Percentiles rank a stretch among this genome's conserved stretches.
These are phyloP conservation scores for Aspergillus ochraceoroseus DNA, from an alignment of 2,329 filamentous ascomycete genomes.

Conservation along the genomic window DNA sequence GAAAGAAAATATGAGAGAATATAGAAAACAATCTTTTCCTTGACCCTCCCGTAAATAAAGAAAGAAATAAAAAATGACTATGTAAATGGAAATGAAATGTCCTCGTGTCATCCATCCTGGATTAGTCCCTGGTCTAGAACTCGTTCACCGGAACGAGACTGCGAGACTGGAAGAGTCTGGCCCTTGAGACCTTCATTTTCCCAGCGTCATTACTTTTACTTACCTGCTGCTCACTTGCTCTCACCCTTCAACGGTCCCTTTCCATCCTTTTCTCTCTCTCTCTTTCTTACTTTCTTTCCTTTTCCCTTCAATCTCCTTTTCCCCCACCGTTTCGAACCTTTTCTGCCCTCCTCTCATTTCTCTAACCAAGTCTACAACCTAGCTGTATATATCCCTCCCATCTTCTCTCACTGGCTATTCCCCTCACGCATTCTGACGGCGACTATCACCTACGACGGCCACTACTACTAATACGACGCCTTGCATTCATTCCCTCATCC, in stretches of 20 bases:
- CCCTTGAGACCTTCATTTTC: constrained; percentile 15
- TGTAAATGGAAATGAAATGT: constrained; percentile 7
- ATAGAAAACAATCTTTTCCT: too few species aligned
- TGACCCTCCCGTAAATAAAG: neutral
- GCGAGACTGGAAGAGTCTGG: constrained; percentile 13
- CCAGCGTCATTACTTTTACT: constrained; percentile 23
- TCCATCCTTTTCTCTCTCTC: constrained; percentile 12
- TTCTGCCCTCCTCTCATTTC: constrained; percentile 6
- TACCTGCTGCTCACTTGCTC: too few species aligned
- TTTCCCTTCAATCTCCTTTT: constrained; percentile 19
- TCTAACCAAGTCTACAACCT: constrained; percentile 15
- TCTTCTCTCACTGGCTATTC: neutral
- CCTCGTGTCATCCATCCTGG: constrained; percentile 25
- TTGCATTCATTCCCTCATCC: neutral
- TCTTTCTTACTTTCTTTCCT: constrained; percentile 18
- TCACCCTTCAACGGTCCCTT: constrained; percentile 19
- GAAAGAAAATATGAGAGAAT: too few species aligned
- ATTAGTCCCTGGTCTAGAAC: constrained; percentile 25
- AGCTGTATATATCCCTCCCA: constrained; percentile 3
- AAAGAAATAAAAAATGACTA: neutral
- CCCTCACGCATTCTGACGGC: too few species aligned
- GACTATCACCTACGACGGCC: too few species aligned
- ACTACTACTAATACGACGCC: too few species aligned
- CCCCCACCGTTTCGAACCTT: constrained; percentile 18
- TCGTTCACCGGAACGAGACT: constrained; percentile 18